A percentile compares a stretch with the other conserved stretches of the same genome.
Evolutionary conservation across 495 filamentous ascomycete genomes (phyloP).

Genomic region (Penicillium pulvis): DNA sequence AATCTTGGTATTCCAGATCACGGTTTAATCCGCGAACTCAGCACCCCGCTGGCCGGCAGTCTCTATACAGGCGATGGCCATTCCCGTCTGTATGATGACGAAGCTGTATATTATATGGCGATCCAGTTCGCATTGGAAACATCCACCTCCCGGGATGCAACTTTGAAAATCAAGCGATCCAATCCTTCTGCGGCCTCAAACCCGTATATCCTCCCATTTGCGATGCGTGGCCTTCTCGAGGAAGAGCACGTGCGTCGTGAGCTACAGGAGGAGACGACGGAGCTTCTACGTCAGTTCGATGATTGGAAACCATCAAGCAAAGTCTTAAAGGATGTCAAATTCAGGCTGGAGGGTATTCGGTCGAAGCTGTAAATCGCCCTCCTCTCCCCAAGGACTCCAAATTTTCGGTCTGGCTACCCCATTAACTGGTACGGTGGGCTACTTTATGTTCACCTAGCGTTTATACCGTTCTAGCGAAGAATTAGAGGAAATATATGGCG

Average conservation of each 20-base stretch:
- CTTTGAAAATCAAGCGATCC: conserved; percentile 54
- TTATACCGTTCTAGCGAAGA: background rate
- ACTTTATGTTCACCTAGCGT: background rate
- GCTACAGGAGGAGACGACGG: conserved; percentile 70
- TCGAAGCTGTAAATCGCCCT: conserved; percentile 63
- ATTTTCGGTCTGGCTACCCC: background rate
- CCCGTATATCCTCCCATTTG: conserved; percentile 91
- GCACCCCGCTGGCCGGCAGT: conserved; percentile 83
- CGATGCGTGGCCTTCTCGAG: conserved; percentile 88
- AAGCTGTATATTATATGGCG: conserved; percentile 84
- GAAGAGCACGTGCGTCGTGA: conserved; percentile 88
- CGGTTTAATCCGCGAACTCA: conserved; percentile 89
- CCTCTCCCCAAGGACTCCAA: background rate
- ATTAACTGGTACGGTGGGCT: background rate
- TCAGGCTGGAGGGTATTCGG: conserved; percentile 86
- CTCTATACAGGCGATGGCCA: conserved; percentile 92
- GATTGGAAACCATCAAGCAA: conserved; percentile 90
- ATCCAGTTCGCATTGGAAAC: conserved; percentile 86
- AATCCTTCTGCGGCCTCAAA: conserved; percentile 59
- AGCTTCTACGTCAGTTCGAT: conserved; percentile 85
- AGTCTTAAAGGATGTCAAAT: conserved; percentile 93
- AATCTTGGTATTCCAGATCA: conserved; percentile 93
- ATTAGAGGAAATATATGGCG: background rate
- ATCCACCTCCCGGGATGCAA: conserved; percentile 57
- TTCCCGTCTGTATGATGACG: conserved; percentile 88